Evolutionary conservation across 176 grass and related monocot species (phyloP).

Genomic region (Tillandsia fasciculata): DNA sequence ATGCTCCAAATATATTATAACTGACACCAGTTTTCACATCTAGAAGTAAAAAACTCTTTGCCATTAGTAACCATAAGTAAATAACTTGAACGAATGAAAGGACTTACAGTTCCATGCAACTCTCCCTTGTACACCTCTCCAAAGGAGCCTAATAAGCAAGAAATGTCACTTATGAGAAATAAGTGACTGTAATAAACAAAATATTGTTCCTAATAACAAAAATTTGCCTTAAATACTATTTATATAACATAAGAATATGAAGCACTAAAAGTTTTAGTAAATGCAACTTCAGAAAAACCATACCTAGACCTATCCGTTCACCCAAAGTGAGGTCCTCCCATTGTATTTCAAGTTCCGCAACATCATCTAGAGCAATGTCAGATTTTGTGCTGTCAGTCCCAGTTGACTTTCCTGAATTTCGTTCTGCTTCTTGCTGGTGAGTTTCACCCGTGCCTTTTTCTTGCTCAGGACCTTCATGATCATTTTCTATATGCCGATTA

Average conservation of each 20-base stretch:
- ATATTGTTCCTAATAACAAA: not conserved
- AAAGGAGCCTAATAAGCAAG: constrained; percentile 64
- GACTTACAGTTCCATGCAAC: constrained; percentile 97
- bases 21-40: not conserved
- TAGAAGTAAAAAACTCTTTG: not conserved
- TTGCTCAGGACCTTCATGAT: constrained; percentile 34
- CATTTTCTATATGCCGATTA: constrained; percentile 36
- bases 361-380: constrained; percentile 71
- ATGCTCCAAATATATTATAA: not conserved
- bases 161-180: constrained; percentile 7
- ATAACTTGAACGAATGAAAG: not conserved
- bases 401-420: constrained; percentile 64
- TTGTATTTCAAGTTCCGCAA: constrained; percentile 83
- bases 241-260: not conserved
- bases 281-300: constrained; percentile 15
- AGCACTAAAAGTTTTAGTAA: not conserved
- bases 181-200: constrained; percentile 1
- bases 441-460: constrained; percentile 37
- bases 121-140: constrained; percentile 98
- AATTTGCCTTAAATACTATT: not conserved
- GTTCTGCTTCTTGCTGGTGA: constrained; percentile 42
- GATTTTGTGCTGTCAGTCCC: constrained; percentile 80
- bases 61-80: not conserved
- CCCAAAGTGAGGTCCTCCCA: constrained; percentile 92
- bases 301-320: constrained; percentile 92